phyloP scores from a whole-genome alignment of 2,329 filamentous ascomycete genomes.

The Mariannaea elegans region DNA sequence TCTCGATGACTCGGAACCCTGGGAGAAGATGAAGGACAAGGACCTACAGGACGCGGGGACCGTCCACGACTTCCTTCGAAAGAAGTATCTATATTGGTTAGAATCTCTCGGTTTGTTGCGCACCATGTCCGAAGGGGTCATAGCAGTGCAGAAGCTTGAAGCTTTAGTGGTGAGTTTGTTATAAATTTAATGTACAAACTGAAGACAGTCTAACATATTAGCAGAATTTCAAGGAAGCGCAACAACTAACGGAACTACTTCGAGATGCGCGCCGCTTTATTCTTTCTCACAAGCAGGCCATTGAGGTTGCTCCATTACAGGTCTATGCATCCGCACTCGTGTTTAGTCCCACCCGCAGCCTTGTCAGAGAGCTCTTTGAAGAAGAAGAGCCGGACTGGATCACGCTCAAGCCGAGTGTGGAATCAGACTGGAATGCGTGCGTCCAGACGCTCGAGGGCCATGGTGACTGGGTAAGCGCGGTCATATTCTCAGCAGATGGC shows the following conservation, averaged over 20 bases:
- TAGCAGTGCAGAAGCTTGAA: neutral
- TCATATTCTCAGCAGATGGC: no score
- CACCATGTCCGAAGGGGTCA: neutral
- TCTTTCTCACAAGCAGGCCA: accelerated
- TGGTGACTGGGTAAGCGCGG: no score
- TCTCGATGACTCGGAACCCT: conserved; percentile 4
- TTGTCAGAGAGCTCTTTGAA: neutral
- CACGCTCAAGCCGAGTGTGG: no score
- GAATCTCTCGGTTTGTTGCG: conserved; percentile 50
- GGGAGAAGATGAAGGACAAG: conserved; percentile 34
- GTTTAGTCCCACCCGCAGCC: conserved; percentile 4
- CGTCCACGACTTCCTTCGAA: neutral
- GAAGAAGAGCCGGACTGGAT: neutral
- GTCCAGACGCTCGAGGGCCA: no score
- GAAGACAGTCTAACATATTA: neutral
- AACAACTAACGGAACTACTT: neutral
- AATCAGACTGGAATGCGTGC: neutral
- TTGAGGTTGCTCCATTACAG: conserved; percentile 4
- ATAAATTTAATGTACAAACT: neutral
- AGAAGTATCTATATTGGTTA: conserved; percentile 49
- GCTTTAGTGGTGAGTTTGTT: neutral
- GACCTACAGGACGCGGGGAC: neutral
- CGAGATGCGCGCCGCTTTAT: conserved; percentile 9
- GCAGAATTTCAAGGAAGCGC: neutral
- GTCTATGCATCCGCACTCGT: conserved; percentile 15